Conservation (phyloP, 106 monocot genomes). For the Allium cepa region DNA sequence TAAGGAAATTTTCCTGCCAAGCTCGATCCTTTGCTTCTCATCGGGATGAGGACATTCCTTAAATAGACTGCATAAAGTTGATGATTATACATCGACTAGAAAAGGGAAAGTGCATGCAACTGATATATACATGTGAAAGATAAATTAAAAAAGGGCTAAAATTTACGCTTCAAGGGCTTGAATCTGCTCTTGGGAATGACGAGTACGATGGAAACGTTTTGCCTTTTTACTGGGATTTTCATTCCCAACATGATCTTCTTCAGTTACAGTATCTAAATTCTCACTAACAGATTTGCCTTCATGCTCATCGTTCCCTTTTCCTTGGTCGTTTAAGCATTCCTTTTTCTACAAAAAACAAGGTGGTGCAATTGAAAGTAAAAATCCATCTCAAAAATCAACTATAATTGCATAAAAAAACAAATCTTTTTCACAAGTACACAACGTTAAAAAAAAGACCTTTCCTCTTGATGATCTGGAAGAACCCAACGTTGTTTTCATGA, state of each 20-base stretch:
- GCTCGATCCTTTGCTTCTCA: constrained; percentile 82
- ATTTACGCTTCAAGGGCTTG: constrained; percentile 58
- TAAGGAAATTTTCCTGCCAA: constrained; percentile 54
- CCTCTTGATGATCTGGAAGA: too few relatives aligned
- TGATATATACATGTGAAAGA: background rate
- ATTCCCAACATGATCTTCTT: constrained; percentile 27
- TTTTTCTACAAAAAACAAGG: too few relatives aligned
- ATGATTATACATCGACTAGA: background rate
- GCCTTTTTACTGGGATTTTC: constrained; percentile 38
- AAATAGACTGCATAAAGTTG: constrained; percentile 19
- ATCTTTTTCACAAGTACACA: too few relatives aligned
- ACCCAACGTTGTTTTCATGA: too few relatives aligned
- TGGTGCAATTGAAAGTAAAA: too few relatives aligned
- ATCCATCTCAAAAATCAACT: too few relatives aligned
- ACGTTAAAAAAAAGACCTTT: too few relatives aligned
- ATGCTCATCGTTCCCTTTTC: constrained; percentile 12
- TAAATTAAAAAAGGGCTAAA: background rate
- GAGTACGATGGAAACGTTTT: constrained; percentile 40
- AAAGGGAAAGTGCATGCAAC: background rate
- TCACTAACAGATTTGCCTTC: constrained; percentile 43
- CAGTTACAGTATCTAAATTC: constrained; percentile 36
- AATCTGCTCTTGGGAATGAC: constrained; percentile 52
- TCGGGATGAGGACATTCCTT: constrained; percentile 82
- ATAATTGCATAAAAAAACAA: too few relatives aligned
- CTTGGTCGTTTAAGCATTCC: background rate